These are phyloP conservation scores for Ustilago crameri DNA, from an alignment of 1,284 basidiomycete genomes.

Conservation along the genomic window DNA sequence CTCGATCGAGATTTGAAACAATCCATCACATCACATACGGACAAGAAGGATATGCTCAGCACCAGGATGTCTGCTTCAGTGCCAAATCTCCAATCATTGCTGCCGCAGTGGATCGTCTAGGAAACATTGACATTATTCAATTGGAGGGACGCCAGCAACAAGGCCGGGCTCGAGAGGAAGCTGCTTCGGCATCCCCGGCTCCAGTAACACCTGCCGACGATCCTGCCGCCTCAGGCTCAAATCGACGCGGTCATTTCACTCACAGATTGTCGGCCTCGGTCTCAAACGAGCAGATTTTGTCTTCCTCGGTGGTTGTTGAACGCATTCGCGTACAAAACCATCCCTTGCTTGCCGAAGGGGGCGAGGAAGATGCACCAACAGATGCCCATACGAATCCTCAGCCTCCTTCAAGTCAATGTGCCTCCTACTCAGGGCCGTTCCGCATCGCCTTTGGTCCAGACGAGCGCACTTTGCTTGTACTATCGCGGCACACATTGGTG, in stretches of 20 bases:
- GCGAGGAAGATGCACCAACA: not conserved
- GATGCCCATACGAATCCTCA: not conserved
- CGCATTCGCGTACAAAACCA: not conserved
- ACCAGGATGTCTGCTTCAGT: constrained; percentile 31
- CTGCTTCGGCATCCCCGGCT: not conserved
- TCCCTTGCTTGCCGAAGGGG: not conserved
- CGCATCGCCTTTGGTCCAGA: constrained; percentile 10
- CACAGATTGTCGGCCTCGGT: too few relatives aligned
- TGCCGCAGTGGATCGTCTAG: constrained; percentile 17
- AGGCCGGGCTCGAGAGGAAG: not conserved
- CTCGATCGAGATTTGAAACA: constrained; percentile 7
- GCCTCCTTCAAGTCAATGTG: not conserved
- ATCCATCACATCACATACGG: constrained; percentile 10
- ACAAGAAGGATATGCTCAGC: constrained; percentile 10
- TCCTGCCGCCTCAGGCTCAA: not conserved
- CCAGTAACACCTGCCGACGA: not conserved
- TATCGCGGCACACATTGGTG: constrained; percentile 12
- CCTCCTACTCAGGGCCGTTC: not conserved
- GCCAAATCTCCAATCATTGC: not conserved
- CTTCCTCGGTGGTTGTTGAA: not conserved
- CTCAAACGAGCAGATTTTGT: not conserved
- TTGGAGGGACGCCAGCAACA: not conserved
- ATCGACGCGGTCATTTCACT: not conserved
- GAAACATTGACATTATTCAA: constrained; percentile 16
- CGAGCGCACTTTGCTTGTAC: constrained; percentile 8